Evolutionary conservation across 331 rosid species (phyloP).

Genomic region (Pyracantha coccinea): DNA sequence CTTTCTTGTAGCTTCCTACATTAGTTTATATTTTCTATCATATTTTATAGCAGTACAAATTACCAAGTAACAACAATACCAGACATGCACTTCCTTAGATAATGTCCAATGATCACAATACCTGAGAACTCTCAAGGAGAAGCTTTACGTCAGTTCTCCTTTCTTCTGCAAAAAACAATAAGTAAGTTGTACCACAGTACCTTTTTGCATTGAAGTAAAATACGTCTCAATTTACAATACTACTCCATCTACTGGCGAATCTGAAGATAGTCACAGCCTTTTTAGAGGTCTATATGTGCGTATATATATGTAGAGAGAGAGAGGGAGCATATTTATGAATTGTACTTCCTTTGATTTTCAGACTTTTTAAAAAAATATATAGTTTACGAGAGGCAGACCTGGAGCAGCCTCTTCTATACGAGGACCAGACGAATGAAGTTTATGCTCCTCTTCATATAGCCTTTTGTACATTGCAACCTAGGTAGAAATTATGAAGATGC

Average conservation of each 20-base stretch:
- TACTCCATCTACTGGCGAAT: background rate
- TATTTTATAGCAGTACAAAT: background rate
- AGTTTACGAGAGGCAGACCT: slow-evolving; percentile 36
- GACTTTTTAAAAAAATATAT: background rate
- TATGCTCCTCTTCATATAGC: slow-evolving; percentile 93
- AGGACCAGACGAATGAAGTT: slow-evolving; percentile 37
- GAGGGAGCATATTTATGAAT: background rate
- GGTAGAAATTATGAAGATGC: slow-evolving; percentile 8
- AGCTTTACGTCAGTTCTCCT: slow-evolving; percentile 40
- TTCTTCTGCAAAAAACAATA: slow-evolving; percentile 24
- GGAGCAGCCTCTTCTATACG: slow-evolving; percentile 44
- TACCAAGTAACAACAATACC: background rate
- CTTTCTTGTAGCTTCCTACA: slow-evolving; percentile 53
- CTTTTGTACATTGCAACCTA: slow-evolving; percentile 95
- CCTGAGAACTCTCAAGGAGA: slow-evolving; percentile 64
- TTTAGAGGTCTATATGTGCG: background rate
- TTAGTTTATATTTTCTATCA: slow-evolving; percentile 10
- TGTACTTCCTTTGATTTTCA: background rate
- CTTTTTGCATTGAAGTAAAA: background rate
- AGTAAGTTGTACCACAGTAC: background rate
- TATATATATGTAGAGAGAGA: background rate
- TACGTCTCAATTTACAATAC: background rate
- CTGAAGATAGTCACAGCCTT: background rate
- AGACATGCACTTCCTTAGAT: background rate
- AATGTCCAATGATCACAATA: slow-evolving; percentile 9